These are phyloP conservation scores for Piper longum DNA, from an alignment of 164 flowering plant genomes.

Conservation along the genomic window DNA sequence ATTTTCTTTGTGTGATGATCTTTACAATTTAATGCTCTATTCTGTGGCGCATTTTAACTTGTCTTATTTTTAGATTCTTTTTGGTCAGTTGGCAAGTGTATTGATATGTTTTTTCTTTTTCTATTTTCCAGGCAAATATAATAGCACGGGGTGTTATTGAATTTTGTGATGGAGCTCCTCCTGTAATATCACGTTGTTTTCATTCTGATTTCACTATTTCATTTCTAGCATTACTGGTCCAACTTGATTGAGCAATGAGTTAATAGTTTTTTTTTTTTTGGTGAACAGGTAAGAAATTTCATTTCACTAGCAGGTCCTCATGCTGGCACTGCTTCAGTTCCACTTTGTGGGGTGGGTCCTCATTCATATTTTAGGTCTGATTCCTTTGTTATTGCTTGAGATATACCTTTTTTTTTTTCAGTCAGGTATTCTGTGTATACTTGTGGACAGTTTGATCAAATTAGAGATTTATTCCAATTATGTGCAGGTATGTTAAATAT, in stretches of 20 bases:
- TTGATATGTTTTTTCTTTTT: slow-evolving; percentile 3
- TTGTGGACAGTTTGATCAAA: slow-evolving; percentile 55
- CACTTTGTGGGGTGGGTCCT: slow-evolving; percentile 83
- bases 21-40: background rate
- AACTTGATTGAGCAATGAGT: too few relatives aligned
- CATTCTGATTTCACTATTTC: background rate
- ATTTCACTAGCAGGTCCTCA: slow-evolving; percentile 89
- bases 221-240: too few relatives aligned
- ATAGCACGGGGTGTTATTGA: slow-evolving; percentile 79
- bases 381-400: too few relatives aligned
- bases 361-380: background rate
- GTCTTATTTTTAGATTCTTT: background rate
- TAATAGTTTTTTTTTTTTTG: background rate
- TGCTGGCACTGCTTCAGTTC: slow-evolving; percentile 97
- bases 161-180: slow-evolving; percentile 79
- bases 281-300: slow-evolving; percentile 66
- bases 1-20: too few relatives aligned
- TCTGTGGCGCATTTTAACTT: background rate
- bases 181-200: slow-evolving; percentile 34
- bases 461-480: slow-evolving; percentile 54
- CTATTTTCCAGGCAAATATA: slow-evolving; percentile 54
- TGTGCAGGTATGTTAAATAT: slow-evolving; percentile 43
- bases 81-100: background rate
- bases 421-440: slow-evolving; percentile 52
- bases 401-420: slow-evolving; percentile 19